Percentiles rank a stretch among this genome's conserved stretches.
Conservation (phyloP, 257 asterid species). For the Solanum lycopersicoides region DNA sequence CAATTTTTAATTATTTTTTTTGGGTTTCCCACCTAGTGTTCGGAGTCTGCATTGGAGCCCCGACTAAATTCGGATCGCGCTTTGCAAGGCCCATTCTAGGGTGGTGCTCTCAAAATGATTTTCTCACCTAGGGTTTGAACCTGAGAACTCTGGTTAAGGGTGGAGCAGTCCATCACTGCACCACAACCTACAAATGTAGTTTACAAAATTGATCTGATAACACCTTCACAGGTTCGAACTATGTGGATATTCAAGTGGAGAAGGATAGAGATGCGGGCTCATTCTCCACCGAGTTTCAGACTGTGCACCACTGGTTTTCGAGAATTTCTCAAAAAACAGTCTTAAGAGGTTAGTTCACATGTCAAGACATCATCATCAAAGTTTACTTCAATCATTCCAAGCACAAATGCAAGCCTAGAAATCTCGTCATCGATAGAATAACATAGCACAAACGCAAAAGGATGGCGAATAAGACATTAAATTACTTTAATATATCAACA, state of each 20-base stretch:
- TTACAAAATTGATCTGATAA: background rate
- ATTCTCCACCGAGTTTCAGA: background rate
- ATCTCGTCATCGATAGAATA: background rate
- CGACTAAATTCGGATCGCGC: background rate
- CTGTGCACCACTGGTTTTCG: background rate
- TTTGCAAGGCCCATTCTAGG: accelerated
- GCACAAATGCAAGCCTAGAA: background rate
- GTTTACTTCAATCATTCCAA: background rate
- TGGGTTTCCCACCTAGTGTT: background rate
- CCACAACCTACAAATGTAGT: background rate
- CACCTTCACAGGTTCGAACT: background rate
- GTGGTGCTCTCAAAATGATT: accelerated
- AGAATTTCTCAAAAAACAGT: background rate
- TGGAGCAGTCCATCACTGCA: background rate
- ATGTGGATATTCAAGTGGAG: background rate
- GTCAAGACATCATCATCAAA: background rate
- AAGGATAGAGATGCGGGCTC: background rate
- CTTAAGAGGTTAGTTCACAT: background rate
- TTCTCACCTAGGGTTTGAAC: background rate
- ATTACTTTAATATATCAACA: background rate
- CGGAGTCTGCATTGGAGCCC: accelerated
- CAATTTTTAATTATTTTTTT: too few species aligned
- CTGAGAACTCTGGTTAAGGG: accelerated
- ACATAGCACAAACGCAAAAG: background rate
- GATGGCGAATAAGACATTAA: background rate